A percentile compares a stretch with the other conserved stretches of the same genome.
Conservation (phyloP, 495 filamentous ascomycete genomes). For the Annulohypoxylon nitens region DNA sequence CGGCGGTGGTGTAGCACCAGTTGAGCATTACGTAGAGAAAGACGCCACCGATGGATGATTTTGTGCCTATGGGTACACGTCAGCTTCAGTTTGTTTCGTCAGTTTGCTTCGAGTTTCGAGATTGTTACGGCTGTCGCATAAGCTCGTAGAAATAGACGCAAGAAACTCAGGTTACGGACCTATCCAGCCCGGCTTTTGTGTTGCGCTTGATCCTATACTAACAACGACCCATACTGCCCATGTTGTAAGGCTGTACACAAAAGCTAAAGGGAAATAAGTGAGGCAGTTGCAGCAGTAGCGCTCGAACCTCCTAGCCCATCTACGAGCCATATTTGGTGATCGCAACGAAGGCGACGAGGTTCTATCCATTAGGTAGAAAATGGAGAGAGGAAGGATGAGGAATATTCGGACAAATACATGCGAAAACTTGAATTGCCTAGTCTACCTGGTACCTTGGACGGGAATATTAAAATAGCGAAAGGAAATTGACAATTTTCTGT, state of each 20-base stretch:
- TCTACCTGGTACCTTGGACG: neutral
- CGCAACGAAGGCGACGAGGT: constrained; percentile 45
- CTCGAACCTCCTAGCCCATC: constrained; percentile 82
- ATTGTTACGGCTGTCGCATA: neutral
- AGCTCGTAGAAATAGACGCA: neutral
- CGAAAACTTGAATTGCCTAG: neutral
- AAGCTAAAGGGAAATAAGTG: constrained; percentile 88
- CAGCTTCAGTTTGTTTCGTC: neutral
- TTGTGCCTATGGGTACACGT: constrained; percentile 52
- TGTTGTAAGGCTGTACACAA: constrained; percentile 88
- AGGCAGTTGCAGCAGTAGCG: constrained; percentile 83
- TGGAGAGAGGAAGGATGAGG: neutral
- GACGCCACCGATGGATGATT: constrained; percentile 70
- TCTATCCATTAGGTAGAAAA: constrained; percentile 46
- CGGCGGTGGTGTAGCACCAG: constrained; percentile 88
- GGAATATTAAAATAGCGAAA: constrained; percentile 9
- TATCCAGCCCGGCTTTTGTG: constrained; percentile 71
- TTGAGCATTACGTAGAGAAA: constrained; percentile 83
- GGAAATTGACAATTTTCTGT: constrained; percentile 20
- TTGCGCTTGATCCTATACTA: constrained; percentile 71
- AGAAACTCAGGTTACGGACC: constrained; percentile 63
- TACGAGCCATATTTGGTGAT: constrained; percentile 57
- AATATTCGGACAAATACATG: constrained; percentile 4
- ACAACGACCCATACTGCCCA: constrained; percentile 93
- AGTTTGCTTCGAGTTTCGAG: neutral